Evolutionary conservation across 2,329 filamentous ascomycete species (phyloP).

Genomic region (Neocatenulostroma microsporum): DNA sequence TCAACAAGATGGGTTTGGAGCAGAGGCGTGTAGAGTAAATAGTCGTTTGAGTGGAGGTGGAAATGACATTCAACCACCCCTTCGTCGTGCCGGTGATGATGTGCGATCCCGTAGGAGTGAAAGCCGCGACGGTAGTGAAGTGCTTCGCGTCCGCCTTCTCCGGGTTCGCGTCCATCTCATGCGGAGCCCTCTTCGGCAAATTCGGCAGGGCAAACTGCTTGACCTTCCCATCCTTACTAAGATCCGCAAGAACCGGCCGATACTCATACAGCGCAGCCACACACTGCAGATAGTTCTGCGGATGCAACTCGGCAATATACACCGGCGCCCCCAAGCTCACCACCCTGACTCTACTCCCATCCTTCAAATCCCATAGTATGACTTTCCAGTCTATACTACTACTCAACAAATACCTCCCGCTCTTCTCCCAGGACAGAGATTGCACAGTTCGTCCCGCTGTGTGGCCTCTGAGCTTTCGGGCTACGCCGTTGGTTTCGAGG

Average conservation of each 20-base stretch:
- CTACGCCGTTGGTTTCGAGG: slow-evolving; percentile 93
- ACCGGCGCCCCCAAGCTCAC: slow-evolving; percentile 88
- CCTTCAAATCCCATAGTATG: slow-evolving; percentile 85
- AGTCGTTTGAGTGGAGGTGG: slow-evolving; percentile 68
- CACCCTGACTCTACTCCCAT: slow-evolving; percentile 65
- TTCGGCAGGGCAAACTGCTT: slow-evolving; percentile 70
- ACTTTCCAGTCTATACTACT: slow-evolving; percentile 95
- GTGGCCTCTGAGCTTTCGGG: slow-evolving; percentile 87
- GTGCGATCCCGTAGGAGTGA: slow-evolving; percentile 76
- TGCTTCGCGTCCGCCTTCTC: slow-evolving; percentile 95
- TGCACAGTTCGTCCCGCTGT: slow-evolving; percentile 72
- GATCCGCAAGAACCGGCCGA: slow-evolving; percentile 77
- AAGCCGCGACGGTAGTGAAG: slow-evolving; percentile 86
- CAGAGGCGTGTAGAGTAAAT: slow-evolving; percentile 88
- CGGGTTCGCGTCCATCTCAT: slow-evolving; percentile 62
- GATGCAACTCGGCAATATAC: slow-evolving; percentile 93
- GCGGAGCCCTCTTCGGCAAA: slow-evolving; percentile 64
- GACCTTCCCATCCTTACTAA: slow-evolving; percentile 41
- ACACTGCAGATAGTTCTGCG: slow-evolving; percentile 76
- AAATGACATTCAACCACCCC: slow-evolving; percentile 92
- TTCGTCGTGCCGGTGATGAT: slow-evolving; percentile 91
- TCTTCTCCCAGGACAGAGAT: slow-evolving; percentile 88
- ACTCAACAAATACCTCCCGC: slow-evolving; percentile 83
- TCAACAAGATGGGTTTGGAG: slow-evolving; percentile 75
- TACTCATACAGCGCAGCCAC: slow-evolving; percentile 92